Evolutionary conservation across 495 filamentous ascomycete genomes (phyloP), one percentile per base, ranked within the genome.

Genomic region (Talaromyces liani): DNA sequence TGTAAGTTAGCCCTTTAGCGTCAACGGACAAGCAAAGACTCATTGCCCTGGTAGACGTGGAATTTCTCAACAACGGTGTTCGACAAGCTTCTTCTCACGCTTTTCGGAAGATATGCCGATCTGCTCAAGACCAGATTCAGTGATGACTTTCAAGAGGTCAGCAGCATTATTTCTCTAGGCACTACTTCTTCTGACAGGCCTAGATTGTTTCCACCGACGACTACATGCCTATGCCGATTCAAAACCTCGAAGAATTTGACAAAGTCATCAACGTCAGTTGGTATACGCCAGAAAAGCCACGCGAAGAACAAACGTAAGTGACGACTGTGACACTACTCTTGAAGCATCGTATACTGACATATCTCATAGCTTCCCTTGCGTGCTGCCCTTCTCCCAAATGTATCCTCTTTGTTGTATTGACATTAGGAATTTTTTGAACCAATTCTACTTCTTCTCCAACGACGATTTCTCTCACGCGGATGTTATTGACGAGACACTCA

Each of bases 141-240:
- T 70, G 88, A 92, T 60, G 91, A 96, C 71, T 98, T 99, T 72
- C 87, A 91, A 73, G 92, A 97, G 79, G 89, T 91, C 70, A 61
- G 73, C 9, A 47, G 39, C 29, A 33, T 6, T 16, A 29, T 33
- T 53, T 14, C 20, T 4, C 10, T 3, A 20, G 2, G 1, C 45
- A 14, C 2, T 49, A 8, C n/a, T 3, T 14, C 6, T 49, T 20
- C 45, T 49, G 18, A 49, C n/a, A 20, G 2, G 6, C n/a, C 8
- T 64, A 94, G 87, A 96, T 97, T 73, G 91, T 99, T 29, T 90
- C 88, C 10, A 96, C 92, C 12, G 94, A 99, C 72, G 94, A 99
- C 72, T 99, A 98, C 74, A 97, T 98, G 93, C 95, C 95, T 20
- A 98, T 99, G 95, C 87, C 90, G 6, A 95, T 97, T 68, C 87